These are phyloP conservation scores for Candida pseudoglaebosa DNA, from an alignment of 805 yeast species.

Conservation along the genomic window DNA sequence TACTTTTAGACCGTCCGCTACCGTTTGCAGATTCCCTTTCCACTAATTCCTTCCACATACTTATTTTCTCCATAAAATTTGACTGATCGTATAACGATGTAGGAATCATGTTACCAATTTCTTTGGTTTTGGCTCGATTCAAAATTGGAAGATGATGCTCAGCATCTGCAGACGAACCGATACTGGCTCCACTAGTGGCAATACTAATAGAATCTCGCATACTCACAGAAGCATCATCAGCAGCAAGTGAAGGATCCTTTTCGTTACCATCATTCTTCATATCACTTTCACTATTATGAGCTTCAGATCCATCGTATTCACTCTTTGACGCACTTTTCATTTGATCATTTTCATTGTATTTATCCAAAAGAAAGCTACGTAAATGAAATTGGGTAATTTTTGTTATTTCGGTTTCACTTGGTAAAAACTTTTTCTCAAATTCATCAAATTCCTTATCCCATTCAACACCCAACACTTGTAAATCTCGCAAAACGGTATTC, in stretches of 20 bases:
- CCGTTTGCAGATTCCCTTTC: conserved; percentile 1
- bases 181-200: conserved; percentile 4
- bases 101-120: conserved; percentile 18
- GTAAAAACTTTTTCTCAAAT: conserved; percentile 75
- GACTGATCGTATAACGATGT: conserved; percentile 19
- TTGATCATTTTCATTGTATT: conserved; percentile 23
- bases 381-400: conserved; percentile 86
- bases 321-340: conserved; percentile 13
- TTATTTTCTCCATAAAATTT: conserved; percentile 14
- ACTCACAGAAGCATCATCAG: neutral
- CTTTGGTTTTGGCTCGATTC: conserved; percentile 14
- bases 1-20: neutral
- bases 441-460: conserved; percentile 85
- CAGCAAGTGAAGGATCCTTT: neutral
- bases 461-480: conserved; percentile 76
- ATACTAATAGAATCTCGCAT: neutral
- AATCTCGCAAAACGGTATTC: conserved; percentile 62
- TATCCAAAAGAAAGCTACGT: conserved; percentile 65
- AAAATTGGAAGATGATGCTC: conserved; percentile 6
- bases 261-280: conserved; percentile 5
- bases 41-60: conserved; percentile 11
- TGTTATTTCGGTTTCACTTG: conserved; percentile 90
- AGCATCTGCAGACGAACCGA: neutral
- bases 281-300: conserved; percentile 11
- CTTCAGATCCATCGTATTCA: conserved; percentile 6